Base-by-base conservation (phyloP, 225 moss, liverwort and hornwort species). In the Bryum argenteum region DNA sequence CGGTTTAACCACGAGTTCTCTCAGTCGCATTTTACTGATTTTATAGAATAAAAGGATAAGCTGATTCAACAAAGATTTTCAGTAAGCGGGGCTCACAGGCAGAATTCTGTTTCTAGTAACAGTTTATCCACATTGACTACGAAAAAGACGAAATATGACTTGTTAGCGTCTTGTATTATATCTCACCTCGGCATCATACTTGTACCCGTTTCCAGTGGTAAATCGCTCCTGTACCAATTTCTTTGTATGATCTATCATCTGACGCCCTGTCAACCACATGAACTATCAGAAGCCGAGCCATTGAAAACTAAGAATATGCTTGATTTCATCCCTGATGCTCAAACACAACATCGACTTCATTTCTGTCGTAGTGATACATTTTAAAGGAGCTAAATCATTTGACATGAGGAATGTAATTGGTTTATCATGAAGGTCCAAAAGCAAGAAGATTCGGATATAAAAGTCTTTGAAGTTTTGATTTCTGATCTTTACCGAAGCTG, bases 161-260 rank as follows among this genome's bases (percentile, higher is more conserved):
- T 45, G 41, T 43, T 44, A 37, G 21, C 17, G 18, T 4, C 8
- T 24, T 42, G 13, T 11, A 59, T 42, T 28, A 40, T 54, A 39
- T 71, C 76, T 26, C 58, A 91, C 93, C 89, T 91, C 91, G 40
- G 98, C 94, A 80, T 98, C 98, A 82, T 87, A 83, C 81, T 84
- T 75, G 77, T 92, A 98, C 52, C 88, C 91, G 70, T 92, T 94
- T 26, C 71, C 77, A 44, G 88, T 77, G 76, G 87, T 98, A 77
- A 98, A 98, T 28, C 87, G 85, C 78, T 94, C 94, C 78, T 92
- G 85, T 51, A 98, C 97, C 53, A 92, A 73, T 78, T 89, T 94
- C 77, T 98, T 98, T 12, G 97, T 94, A 70, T 98, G 94, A 57
- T 98, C 97, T 69, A 98, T 98, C 97, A 98, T 98, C 77, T 91